Base-by-base conservation (phyloP, 345 rosid species). In the Lepidium aucheri region DNA sequence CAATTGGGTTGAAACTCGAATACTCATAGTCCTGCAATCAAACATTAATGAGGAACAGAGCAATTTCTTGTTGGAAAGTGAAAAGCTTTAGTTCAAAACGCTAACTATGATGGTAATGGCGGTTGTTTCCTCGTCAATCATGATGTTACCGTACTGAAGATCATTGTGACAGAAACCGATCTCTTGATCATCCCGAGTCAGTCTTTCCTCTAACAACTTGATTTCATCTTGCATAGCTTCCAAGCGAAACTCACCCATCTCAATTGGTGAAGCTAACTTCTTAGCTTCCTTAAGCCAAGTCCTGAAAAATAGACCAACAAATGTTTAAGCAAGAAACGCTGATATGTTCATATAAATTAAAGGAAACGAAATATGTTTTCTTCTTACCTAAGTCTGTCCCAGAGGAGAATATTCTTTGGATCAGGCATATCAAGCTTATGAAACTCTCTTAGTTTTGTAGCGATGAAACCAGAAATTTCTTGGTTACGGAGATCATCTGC, bases 101-200 rank as follows among this genome's bases (percentile, higher is more conserved):
- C 93, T 81, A 77, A 95, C 99, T 24, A 95, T 95, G 69, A 95
- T 58, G 18, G 94, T 88, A 56, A 88, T 79, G 16, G 83, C 78
- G 42, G 74, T 83, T 1, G 90, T 91, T 74, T 87, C 84, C 60
- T 86, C 99, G 32, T 95, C 99, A 75, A 95, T 83, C 99, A 95
- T 95, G 41, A 95, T 77, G 70, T 95, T 95, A 8, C 99, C 99
- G 12, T 91, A 95, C 64, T 95, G 99, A 68, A 94, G 83, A 75
- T 95, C 99, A 64, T 91, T 95, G 75, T 95, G 99, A 73, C 97
- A 95, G 78, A 95, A 95, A 6, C 93, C 89, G 2, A 91, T 75
- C 56, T 83, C 84, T 52, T 87, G 93, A 65, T 55, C 47, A 0
- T 74, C 72, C 12, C 53, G 39, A 0, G 89, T 74, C 49, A 89